Conservation (phyloP, 2,329 filamentous ascomycete genomes). For the Verticillium alfalfae region DNA sequence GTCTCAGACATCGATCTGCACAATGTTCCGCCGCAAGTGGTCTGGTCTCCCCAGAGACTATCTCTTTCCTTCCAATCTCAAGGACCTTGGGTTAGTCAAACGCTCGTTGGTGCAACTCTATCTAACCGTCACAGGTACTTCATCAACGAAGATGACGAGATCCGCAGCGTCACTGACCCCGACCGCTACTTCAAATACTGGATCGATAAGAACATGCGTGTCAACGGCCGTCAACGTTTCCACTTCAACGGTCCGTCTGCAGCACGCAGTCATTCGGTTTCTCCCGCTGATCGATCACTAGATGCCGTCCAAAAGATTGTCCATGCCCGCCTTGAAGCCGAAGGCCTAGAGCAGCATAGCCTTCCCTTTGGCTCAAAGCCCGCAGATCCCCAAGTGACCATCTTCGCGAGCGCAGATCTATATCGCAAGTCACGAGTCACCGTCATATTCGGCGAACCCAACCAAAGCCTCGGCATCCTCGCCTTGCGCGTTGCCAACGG, state of each 20-base stretch:
- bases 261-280: not conserved
- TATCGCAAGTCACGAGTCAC: constrained; percentile 56
- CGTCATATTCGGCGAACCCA: constrained; percentile 67
- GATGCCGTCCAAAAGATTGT: constrained; percentile 60
- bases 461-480: constrained; percentile 69
- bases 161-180: constrained; percentile 64
- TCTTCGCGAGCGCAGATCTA: constrained; percentile 55
- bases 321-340: constrained; percentile 51
- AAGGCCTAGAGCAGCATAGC: constrained; percentile 53
- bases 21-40: constrained; percentile 72
- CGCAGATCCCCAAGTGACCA: constrained; percentile 56
- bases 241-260: constrained; percentile 62
- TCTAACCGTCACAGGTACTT: constrained; percentile 58
- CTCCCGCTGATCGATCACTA: constrained; percentile 22
- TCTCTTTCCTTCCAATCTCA: constrained; percentile 58
- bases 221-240: constrained; percentile 71
- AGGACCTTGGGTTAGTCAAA: constrained; percentile 61
- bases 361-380: constrained; percentile 52
- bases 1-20: constrained; percentile 10
- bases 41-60: constrained; percentile 66
- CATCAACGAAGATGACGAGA: constrained; percentile 68
- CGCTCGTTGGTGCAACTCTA: not conserved
- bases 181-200: constrained; percentile 70
- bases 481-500: constrained; percentile 63
- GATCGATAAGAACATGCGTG: constrained; percentile 65